Evolutionary conservation across 2,329 filamentous ascomycete species (phyloP).

Genomic region (Ophiostoma sp.): DNA sequence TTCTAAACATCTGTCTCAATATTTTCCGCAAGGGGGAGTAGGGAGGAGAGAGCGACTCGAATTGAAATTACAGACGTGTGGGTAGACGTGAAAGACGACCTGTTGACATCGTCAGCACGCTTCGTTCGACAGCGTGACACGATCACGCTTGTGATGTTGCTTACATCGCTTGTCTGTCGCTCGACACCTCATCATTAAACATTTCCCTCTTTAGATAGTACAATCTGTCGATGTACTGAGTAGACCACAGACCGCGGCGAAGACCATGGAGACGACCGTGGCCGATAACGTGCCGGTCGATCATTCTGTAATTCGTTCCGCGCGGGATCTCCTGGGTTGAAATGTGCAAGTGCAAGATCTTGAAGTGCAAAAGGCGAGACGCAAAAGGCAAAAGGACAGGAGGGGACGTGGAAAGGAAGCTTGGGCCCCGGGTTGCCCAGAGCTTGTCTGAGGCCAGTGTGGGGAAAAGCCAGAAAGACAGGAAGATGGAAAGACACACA

Average conservation of each 20-base stretch:
- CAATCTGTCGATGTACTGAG: not conserved
- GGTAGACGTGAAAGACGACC: not conserved
- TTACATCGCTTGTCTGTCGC: not conserved
- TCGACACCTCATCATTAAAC: not conserved
- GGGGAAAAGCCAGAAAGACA: not conserved
- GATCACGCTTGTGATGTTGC: not conserved
- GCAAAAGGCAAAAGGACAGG: not conserved
- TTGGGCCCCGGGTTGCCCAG: not conserved
- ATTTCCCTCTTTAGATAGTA: not conserved
- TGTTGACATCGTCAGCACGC: not conserved
- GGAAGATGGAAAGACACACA: no score
- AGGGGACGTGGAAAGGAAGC: not conserved
- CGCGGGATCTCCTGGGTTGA: not conserved
- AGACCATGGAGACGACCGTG: not conserved
- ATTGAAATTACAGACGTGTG: not conserved
- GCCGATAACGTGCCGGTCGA: conserved; percentile 3
- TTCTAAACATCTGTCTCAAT: not conserved
- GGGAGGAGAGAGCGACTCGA: not conserved
- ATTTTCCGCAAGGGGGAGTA: not conserved
- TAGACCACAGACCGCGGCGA: not conserved
- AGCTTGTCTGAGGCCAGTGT: not conserved
- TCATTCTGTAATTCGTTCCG: not conserved
- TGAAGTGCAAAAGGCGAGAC: not conserved
- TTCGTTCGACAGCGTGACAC: not conserved
- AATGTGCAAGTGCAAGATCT: not conserved